These are phyloP conservation scores for Castanospermum australe DNA, from an alignment of 306 rosid genomes.

Conservation along the genomic window DNA sequence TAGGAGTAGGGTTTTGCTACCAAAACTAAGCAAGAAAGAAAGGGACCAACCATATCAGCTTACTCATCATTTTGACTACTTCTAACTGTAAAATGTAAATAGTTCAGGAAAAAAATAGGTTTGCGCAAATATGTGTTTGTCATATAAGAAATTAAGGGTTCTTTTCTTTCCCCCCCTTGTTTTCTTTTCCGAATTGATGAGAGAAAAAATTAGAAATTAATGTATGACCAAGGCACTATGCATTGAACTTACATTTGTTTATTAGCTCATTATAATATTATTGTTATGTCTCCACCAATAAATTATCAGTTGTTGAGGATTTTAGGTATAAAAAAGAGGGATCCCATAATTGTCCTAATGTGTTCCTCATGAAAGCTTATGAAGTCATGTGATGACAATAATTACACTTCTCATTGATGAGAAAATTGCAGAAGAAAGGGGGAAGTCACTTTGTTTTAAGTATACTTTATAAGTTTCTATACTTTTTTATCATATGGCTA, in stretches of 20 bases:
- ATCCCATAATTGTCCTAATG: constrained; percentile 82
- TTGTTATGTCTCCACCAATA: constrained; percentile 20
- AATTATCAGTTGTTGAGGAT: constrained; percentile 37
- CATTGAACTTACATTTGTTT: constrained; percentile 40
- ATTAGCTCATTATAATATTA: constrained; percentile 27
- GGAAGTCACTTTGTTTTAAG: constrained; percentile 36
- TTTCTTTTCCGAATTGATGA: constrained; percentile 27
- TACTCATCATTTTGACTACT: constrained; percentile 69
- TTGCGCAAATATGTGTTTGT: constrained; percentile 32
- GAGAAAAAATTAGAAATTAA: constrained; percentile 34
- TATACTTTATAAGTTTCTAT: constrained; percentile 41
- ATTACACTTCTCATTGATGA: constrained; percentile 70
- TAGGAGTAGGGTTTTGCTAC: constrained; percentile 57
- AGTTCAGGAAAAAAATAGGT: constrained; percentile 16
- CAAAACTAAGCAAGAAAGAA: constrained; percentile 72
- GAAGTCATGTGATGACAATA: constrained; percentile 91
- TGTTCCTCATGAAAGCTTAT: constrained; percentile 69
- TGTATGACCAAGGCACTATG: constrained; percentile 41
- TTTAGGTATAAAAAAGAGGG: constrained; percentile 50
- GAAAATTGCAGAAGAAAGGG: constrained; percentile 35
- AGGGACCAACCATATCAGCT: constrained; percentile 83
- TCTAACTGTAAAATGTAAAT: constrained; percentile 45
- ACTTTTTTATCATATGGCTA: constrained; percentile 40
- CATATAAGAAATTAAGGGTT: constrained; percentile 22
- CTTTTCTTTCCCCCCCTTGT: not conserved